Evolutionary conservation across 495 filamentous ascomycete genomes (phyloP).

Genomic region (Penicillium taxi): DNA sequence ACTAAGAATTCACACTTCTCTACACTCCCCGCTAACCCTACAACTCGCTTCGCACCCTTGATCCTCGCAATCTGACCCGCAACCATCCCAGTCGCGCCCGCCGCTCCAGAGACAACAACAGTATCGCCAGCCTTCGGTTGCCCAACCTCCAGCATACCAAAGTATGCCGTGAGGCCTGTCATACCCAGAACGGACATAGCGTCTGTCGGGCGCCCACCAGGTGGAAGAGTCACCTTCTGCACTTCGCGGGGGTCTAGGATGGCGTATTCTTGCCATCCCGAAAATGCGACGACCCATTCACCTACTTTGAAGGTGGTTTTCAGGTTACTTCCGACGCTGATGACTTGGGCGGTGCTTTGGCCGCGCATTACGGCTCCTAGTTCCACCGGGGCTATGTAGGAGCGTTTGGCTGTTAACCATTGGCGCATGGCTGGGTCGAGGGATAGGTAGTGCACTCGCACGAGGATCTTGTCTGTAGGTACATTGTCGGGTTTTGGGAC

Average conservation of each 20-base stretch:
- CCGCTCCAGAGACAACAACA: conserved; percentile 61
- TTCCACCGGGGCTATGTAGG: conserved; percentile 60
- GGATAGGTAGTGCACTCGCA: conserved; percentile 62
- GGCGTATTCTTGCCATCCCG: conserved; percentile 58
- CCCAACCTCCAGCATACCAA: conserved; percentile 54
- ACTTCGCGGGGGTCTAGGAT: conserved; percentile 40
- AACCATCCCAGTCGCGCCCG: conserved; percentile 61
- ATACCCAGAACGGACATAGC: conserved; percentile 50
- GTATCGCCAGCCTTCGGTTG: conserved; percentile 50
- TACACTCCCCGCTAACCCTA: conserved; percentile 44
- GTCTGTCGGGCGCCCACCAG: conserved; percentile 46
- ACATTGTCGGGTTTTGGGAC: conserved; percentile 37
- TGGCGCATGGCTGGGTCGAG: conserved; percentile 76
- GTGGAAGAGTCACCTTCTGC: conserved; percentile 37
- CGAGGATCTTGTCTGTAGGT: conserved; percentile 54
- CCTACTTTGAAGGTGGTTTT: conserved; percentile 40
- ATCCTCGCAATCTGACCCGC: conserved; percentile 63
- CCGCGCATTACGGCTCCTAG: conserved; percentile 64
- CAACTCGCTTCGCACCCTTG: conserved; percentile 46
- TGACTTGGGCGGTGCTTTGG: conserved; percentile 45
- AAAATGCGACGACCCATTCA: conserved; percentile 41
- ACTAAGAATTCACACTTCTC: conserved; percentile 46
- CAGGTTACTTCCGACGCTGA: conserved; percentile 34
- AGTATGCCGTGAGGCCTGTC: conserved; percentile 61
- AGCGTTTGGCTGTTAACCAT: conserved; percentile 60